Base-by-base conservation (phyloP, 164 flowering plant genomes). In the Macadamia integrifolia region DNA sequence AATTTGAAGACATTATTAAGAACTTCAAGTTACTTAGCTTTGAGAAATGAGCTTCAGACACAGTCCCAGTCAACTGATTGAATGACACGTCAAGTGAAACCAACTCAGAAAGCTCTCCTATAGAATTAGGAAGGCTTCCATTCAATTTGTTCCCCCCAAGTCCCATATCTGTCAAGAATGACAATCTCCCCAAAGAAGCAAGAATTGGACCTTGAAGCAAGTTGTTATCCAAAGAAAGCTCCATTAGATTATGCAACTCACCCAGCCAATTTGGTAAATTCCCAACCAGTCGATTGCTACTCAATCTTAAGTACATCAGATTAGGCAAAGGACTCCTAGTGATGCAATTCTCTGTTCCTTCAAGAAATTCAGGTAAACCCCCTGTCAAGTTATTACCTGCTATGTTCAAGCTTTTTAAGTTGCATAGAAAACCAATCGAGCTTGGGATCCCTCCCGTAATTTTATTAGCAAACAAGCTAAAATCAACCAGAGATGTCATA, bases 181-280 rank as follows among this genome's bases (percentile, higher is more conserved):
- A 31, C 66, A 84, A 57, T 7, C 43, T 58, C 12, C 82, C 80
- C 14, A 86, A 31, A 15, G 82, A 76, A 50, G 64, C 29, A 11
- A 80, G 80, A 23, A 82, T 70, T 4, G 75, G 72, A 35, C 85
- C 84, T 35, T 66, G 31, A 60, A 85, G 58, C 42, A 61, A 65
- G 73, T 83, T 83, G 58, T 55, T 31, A 3, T 28, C 52, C 52
- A 82, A 52, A 48, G 30, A 6, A 8, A 86, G 77, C 29, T 68
- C 56, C 7, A 14, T 64, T 4, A 85, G 79, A 73, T 73, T 77
- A 49, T 18, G 29, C 9, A 83, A 68, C 55, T 72, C 69, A 29
- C 81, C 81, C 42, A 85, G 64, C 80, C 81, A 77, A n/a, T 68
- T 66, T 1, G 89, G 85, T 60, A 85, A 58, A 10, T 42, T 61